Percentiles rank a stretch among this genome's conserved stretches.
These are phyloP conservation scores for Pseudogymnoascus sp. DNA, from an alignment of 2,329 filamentous ascomycete species.

Conservation along the genomic window DNA sequence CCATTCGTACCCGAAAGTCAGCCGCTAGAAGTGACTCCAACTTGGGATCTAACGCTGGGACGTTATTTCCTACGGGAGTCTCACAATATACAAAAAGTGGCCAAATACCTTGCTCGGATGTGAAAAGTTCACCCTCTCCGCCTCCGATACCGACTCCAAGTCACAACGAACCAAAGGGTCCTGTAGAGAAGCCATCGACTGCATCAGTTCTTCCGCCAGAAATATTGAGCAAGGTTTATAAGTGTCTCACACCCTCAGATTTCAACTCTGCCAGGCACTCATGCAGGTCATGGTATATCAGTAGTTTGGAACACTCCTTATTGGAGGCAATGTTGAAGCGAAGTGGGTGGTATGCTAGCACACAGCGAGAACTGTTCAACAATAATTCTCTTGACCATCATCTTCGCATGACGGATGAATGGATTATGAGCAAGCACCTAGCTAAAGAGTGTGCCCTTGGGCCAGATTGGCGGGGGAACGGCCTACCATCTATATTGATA, in stretches of 20 bases:
- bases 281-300: slow-evolving; percentile 51
- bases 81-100: background rate
- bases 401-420: slow-evolving; percentile 19
- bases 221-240: slow-evolving; percentile 31
- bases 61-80: no score
- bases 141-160: background rate
- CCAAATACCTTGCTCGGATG: background rate
- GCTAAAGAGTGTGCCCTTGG: slow-evolving; percentile 34
- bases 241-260: slow-evolving; percentile 28
- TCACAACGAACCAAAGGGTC: background rate
- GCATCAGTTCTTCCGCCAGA: slow-evolving; percentile 24
- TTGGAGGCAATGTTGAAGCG: slow-evolving; percentile 44
- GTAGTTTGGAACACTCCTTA: slow-evolving; percentile 43
- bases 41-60: background rate
- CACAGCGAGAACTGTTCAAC: slow-evolving; percentile 24
- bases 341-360: slow-evolving; percentile 44
- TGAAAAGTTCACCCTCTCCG: background rate
- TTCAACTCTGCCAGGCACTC: slow-evolving; percentile 54
- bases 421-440: slow-evolving; percentile 34
- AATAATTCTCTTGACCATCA: slow-evolving; percentile 15
- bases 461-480: slow-evolving; percentile 23
- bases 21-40: background rate
- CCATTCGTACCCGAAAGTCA: background rate
- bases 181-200: background rate
- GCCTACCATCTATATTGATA: slow-evolving; percentile 13